These are phyloP conservation scores for Millerozyma acaciae DNA, from an alignment of 805 yeast species.

Conservation along the genomic window DNA sequence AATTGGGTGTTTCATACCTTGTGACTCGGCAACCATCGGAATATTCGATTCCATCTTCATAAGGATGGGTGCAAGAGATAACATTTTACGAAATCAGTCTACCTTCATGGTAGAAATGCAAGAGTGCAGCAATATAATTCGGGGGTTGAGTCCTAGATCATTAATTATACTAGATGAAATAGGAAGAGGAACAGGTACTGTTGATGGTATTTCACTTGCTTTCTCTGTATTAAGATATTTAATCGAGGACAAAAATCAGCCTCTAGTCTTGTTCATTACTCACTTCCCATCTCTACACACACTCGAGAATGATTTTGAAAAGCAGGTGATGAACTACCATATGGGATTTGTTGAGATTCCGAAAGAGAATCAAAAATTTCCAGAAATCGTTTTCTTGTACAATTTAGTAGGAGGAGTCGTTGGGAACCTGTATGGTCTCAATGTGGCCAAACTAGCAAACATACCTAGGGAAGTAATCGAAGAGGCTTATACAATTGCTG, in stretches of 20 bases:
- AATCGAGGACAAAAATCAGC: slow-evolving; percentile 29
- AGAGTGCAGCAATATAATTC: slow-evolving; percentile 59
- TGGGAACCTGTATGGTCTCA: slow-evolving; percentile 72
- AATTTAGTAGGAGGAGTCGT: slow-evolving; percentile 35
- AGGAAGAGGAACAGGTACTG: slow-evolving; percentile 72
- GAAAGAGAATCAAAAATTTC: slow-evolving; percentile 27
- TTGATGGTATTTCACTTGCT: slow-evolving; percentile 82
- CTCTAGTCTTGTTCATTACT: slow-evolving; percentile 74
- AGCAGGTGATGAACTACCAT: slow-evolving; percentile 55
- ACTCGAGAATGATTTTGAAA: slow-evolving; percentile 39
- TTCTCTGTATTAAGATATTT: slow-evolving; percentile 64
- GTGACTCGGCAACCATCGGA: slow-evolving; percentile 55
- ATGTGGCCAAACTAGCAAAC: slow-evolving; percentile 77
- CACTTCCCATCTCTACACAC: slow-evolving; percentile 70
- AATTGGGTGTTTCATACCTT: slow-evolving; percentile 74
- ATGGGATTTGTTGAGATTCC: slow-evolving; percentile 58
- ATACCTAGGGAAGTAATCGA: slow-evolving; percentile 46
- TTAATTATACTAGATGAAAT: slow-evolving; percentile 70
- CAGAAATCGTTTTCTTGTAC: slow-evolving; percentile 38
- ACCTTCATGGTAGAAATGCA: slow-evolving; percentile 78
- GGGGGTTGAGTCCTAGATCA: slow-evolving; percentile 50
- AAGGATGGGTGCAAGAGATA: slow-evolving; percentile 83
- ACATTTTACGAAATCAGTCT: slow-evolving; percentile 68
- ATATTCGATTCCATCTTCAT: slow-evolving; percentile 74
- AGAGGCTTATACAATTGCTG: slow-evolving; percentile 33